These are phyloP conservation scores for Aegilops longissima DNA, from an alignment of 176 grass and related monocot species.

Conservation along the genomic window DNA sequence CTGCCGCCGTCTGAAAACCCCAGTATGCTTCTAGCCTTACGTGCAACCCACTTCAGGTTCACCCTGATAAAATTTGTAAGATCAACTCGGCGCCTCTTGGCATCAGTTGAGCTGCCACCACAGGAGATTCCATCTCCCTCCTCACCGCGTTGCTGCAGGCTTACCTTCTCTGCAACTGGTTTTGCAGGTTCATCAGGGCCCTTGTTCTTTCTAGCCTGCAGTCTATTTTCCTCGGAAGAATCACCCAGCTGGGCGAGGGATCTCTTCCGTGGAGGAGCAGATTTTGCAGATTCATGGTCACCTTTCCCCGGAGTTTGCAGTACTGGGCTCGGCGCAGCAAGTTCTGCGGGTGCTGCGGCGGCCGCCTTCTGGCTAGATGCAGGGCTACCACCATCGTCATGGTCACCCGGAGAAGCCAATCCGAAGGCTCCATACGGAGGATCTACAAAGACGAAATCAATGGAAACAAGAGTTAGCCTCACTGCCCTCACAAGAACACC, in stretches of 20 bases:
- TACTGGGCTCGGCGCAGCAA: neutral
- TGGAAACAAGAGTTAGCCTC: neutral
- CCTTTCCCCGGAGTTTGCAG: neutral
- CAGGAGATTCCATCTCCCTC: neutral
- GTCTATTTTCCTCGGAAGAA: neutral
- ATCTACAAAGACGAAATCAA: neutral
- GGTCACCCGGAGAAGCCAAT: neutral
- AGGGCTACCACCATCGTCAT: constrained; percentile 21
- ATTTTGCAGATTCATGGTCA: neutral
- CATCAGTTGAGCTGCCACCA: neutral
- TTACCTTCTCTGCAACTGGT: neutral
- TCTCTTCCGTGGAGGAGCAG: no score
- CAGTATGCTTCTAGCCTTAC: constrained; percentile 30
- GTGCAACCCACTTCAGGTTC: constrained; percentile 41
- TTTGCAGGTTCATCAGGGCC: neutral
- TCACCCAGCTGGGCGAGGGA: no score
- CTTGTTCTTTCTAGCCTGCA: no score
- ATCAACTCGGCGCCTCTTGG: neutral
- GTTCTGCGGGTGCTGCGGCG: neutral
- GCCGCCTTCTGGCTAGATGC: neutral
- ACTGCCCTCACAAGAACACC: no score
- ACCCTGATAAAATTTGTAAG: neutral
- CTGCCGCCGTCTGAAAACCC: no score
- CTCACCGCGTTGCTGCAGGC: neutral
- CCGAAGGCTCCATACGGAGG: constrained; percentile 13